Evolutionary conservation across 2,329 filamentous ascomycete species (phyloP).

Genomic region (Pleurostoma richardsiae): DNA sequence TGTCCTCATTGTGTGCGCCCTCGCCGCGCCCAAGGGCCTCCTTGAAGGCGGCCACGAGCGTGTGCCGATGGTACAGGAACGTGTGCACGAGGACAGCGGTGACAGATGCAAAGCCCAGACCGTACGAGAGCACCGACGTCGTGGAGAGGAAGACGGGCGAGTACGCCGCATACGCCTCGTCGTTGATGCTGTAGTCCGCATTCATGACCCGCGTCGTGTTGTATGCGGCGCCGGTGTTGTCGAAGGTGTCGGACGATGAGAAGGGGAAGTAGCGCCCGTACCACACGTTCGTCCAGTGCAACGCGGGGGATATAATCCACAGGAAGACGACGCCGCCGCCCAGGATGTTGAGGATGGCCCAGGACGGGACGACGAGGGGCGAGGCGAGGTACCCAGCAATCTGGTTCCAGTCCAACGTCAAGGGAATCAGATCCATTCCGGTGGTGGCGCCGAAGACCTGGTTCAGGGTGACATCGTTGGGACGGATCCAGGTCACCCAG

Average conservation of each 20-base stretch:
- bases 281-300: not conserved
- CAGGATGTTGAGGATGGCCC: slow-evolving; percentile 5
- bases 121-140: slow-evolving; percentile 11
- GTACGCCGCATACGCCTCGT: slow-evolving; percentile 16
- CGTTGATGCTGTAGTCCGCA: slow-evolving; percentile 10
- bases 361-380: slow-evolving; percentile 5
- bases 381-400: slow-evolving; percentile 7
- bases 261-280: slow-evolving; percentile 38
- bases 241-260: slow-evolving; percentile 45
- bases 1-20: slow-evolving; percentile 18
- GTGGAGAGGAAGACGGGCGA: slow-evolving; percentile 17
- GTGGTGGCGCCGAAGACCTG: slow-evolving; percentile 6
- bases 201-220: slow-evolving; percentile 25
- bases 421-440: slow-evolving; percentile 5
- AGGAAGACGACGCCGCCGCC: slow-evolving; percentile 3
- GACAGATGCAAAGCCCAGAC: slow-evolving; percentile 21
- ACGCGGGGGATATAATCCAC: not conserved
- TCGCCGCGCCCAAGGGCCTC: not conserved
- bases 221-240: slow-evolving; percentile 42
- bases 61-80: slow-evolving; percentile 30
- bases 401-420: slow-evolving; percentile 8
- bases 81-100: slow-evolving; percentile 23
- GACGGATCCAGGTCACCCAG: slow-evolving; percentile 5
- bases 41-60: slow-evolving; percentile 28
- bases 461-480: slow-evolving; percentile 6